These are phyloP conservation scores for Hypoxylon sp. DNA, from an alignment of 2,329 filamentous ascomycete genomes.

Conservation along the genomic window DNA sequence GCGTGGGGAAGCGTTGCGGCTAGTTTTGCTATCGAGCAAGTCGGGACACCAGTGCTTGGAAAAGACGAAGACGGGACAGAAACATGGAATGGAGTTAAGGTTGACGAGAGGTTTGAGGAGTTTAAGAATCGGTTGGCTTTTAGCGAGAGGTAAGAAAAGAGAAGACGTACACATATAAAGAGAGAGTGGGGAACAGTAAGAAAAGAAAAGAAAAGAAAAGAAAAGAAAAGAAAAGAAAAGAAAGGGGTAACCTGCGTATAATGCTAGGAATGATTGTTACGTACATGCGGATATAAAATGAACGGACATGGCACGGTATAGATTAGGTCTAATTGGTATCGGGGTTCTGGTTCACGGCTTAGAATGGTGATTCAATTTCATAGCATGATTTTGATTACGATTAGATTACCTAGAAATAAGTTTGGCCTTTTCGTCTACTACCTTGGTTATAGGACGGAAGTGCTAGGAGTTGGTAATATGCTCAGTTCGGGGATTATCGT, in stretches of 20 bases:
- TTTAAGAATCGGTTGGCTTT: conserved; percentile 62
- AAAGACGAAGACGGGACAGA: conserved; percentile 63
- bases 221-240: not conserved
- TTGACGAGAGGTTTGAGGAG: conserved; percentile 67
- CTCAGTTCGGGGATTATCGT: not conserved
- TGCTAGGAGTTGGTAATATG: not conserved
- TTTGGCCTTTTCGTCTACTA: not conserved
- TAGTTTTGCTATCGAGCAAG: conserved; percentile 94
- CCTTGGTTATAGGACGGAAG: not conserved
- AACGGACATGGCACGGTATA: conserved; percentile 31
- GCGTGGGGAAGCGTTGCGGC: conserved; percentile 86
- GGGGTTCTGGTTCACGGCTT: conserved; percentile 26
- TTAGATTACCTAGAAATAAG: conserved; percentile 25
- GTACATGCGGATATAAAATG: conserved; percentile 3
- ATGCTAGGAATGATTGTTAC: conserved; percentile 1
- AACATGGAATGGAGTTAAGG: conserved; percentile 73
- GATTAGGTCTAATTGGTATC: conserved; percentile 22
- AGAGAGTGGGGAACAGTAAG: not conserved
- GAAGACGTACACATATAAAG: not conserved
- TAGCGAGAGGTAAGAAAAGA: conserved; percentile 29
- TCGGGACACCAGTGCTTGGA: conserved; percentile 79
- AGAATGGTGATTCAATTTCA: conserved; percentile 18
- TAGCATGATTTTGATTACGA: conserved; percentile 13
- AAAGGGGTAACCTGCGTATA: not conserved
- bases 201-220: not conserved